phyloP scores from a whole-genome alignment of 2,329 filamentous ascomycete species.

The Verticillium longisporum region DNA sequence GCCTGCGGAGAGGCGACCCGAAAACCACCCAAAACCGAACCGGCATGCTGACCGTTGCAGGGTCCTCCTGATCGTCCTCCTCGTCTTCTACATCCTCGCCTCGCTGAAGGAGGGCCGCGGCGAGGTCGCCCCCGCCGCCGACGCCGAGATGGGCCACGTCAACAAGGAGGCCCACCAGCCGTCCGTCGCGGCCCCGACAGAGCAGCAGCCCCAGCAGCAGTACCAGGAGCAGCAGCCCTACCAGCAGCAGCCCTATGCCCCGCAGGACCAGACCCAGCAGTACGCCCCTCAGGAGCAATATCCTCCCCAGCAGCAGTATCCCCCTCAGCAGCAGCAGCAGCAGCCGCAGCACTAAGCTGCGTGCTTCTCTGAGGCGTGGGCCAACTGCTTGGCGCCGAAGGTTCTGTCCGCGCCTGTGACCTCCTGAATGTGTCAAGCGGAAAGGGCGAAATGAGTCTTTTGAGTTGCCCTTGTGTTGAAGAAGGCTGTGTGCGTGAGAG shows the following conservation, averaged over 20 bases:
- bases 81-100: slow-evolving; percentile 48
- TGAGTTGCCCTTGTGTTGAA: not conserved
- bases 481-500: too few species aligned
- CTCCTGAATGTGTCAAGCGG: not conserved
- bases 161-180: not conserved
- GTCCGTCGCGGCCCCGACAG: not conserved
- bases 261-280: not conserved
- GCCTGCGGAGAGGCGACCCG: too few species aligned
- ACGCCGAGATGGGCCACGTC: slow-evolving; percentile 2
- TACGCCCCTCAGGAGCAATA: not conserved
- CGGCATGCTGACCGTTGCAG: slow-evolving; percentile 13
- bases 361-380: not conserved
- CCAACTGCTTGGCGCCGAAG: not conserved
- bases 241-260: not conserved
- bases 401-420: too few species aligned
- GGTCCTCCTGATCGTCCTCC: slow-evolving; percentile 29
- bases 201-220: not conserved
- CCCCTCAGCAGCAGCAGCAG: not conserved
- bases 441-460: not conserved
- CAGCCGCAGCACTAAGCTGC: not conserved
- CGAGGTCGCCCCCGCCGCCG: not conserved
- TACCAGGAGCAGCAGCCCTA: not conserved
- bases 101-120: slow-evolving; percentile 15
- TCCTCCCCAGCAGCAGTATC: not conserved
- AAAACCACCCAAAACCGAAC: not conserved